Base-by-base conservation (phyloP, 106 monocot species). In the Dendrobium catenatum region DNA sequence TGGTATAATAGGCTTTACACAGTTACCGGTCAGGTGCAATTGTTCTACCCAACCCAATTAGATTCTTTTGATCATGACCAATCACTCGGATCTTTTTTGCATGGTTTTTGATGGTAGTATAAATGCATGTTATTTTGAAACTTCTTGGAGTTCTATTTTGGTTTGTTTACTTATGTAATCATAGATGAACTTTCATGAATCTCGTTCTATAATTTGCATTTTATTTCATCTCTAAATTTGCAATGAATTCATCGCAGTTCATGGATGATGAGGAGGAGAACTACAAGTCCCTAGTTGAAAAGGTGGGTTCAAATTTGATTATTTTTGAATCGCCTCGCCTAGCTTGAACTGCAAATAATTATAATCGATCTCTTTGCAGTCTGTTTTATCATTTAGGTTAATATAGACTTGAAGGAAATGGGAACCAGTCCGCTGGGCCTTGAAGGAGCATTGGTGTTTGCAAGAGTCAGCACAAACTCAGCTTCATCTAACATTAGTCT, bases 1-100 rank as follows among this genome's bases (percentile, higher is more conserved):
- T 97, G 97, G 97, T 94, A 94, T 82, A 97, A 97, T 80, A 86
- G 97, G 49, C 82, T 97, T 64, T 97, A 97, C 79, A 97, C 97
- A 58, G 94, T 97, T 72, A 89, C 94, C 3, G 97, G 94, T 19
- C 96, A 94, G 92, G 94, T 92, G 26, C 19, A 42, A 44, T 6
- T 5, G 18, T 11, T 43, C 16, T 20, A 43, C 43, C 43, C 16
- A 42, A 43, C 43, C 43, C 10, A 1, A 51, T 13, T 46, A 9
- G 46, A 46, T 46, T 46, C 9, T 46, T 46, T 46, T 46, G 46
- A 8, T 46, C 46, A 46, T 46, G 9, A 46, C 46, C 46, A 46
- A 46, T 46, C 46, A 46, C 8, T 9, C 0, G 46, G 46, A 46
- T 46, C 46, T 46, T 6, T 46, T 46, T 46, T 6, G 6, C 46